These are phyloP conservation scores for Diaporthe sp. DNA, from an alignment of 2,329 filamentous ascomycete species.

Conservation along the genomic window DNA sequence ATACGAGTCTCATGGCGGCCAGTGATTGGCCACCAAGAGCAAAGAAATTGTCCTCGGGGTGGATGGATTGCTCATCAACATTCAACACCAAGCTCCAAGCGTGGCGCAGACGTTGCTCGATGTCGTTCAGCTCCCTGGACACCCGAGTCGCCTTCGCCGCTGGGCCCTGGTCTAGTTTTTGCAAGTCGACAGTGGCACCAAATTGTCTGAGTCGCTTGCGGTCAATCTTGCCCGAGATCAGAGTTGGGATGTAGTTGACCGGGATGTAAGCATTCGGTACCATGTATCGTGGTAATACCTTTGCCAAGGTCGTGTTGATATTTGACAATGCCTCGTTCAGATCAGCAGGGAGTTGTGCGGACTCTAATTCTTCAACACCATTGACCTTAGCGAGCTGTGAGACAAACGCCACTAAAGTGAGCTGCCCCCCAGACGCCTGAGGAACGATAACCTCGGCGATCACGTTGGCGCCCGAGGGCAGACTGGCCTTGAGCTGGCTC, in stretches of 20 bases:
- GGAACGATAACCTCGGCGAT: slow-evolving; percentile 61
- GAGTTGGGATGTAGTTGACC: slow-evolving; percentile 55
- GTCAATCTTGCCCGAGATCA: slow-evolving; percentile 60
- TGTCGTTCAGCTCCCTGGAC: slow-evolving; percentile 46
- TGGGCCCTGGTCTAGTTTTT: slow-evolving; percentile 29
- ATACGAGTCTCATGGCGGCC: slow-evolving; percentile 57
- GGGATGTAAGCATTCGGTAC: slow-evolving; percentile 57
- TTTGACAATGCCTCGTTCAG: slow-evolving; percentile 39
- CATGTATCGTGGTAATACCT: slow-evolving; percentile 48
- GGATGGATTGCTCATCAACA: slow-evolving; percentile 50
- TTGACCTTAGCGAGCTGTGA: slow-evolving; percentile 39
- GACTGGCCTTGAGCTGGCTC: slow-evolving; percentile 52
- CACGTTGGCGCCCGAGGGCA: slow-evolving; percentile 54
- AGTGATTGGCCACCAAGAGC: slow-evolving; percentile 60
- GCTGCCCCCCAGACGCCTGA: slow-evolving; percentile 38
- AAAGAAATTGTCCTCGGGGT: slow-evolving; percentile 56
- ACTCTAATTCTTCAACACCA: slow-evolving; percentile 40
- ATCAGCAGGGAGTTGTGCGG: slow-evolving; percentile 34
- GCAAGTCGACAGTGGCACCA: slow-evolving; percentile 45
- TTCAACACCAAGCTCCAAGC: slow-evolving; percentile 48
- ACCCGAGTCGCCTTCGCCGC: slow-evolving; percentile 9
- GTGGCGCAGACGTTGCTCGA: slow-evolving; percentile 48
- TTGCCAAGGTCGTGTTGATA: slow-evolving; percentile 37
- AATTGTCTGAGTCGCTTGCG: slow-evolving; percentile 53
- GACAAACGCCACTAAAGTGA: slow-evolving; percentile 50